Percentiles rank a stretch among this genome's conserved stretches.
Conservation (phyloP, 2,329 filamentous ascomycete species). For the Tetracladium maxilliforme region DNA sequence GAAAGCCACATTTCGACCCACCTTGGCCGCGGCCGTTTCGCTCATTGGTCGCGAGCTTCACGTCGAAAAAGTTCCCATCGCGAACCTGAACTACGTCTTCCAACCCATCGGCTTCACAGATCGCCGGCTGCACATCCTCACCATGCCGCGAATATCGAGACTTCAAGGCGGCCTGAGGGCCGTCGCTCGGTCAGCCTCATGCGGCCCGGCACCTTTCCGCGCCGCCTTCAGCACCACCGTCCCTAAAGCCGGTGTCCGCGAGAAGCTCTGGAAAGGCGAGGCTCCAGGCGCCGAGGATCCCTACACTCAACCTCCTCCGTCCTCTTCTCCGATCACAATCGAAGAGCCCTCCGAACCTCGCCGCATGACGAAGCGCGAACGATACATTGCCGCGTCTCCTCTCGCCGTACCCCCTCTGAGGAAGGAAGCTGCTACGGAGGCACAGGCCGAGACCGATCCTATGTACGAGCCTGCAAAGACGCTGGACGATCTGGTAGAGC, state of each 20-base stretch:
- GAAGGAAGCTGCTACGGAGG: slow-evolving; percentile 4
- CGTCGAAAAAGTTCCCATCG: background rate
- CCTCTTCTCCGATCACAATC: too few species aligned
- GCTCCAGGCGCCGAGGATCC: slow-evolving; percentile 31
- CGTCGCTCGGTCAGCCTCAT: slow-evolving; percentile 13
- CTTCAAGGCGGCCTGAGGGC: too few species aligned
- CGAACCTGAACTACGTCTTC: background rate
- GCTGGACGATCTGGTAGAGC: slow-evolving; percentile 35
- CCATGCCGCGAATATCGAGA: slow-evolving; percentile 15
- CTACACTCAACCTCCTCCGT: slow-evolving; percentile 15
- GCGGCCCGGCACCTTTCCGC: slow-evolving; percentile 4
- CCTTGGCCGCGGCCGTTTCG: too few species aligned
- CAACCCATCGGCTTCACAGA: too few species aligned
- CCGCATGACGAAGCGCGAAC: slow-evolving; percentile 3
- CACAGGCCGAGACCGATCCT: slow-evolving; percentile 4
- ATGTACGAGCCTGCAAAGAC: slow-evolving; percentile 28
- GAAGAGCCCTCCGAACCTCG: too few species aligned
- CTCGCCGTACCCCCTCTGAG: slow-evolving; percentile 4
- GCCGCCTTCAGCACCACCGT: slow-evolving; percentile 1
- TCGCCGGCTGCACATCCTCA: slow-evolving; percentile 4
- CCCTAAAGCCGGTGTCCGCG: too few species aligned
- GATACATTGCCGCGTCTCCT: slow-evolving; percentile 4
- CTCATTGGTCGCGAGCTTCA: too few species aligned
- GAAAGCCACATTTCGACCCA: too few species aligned
- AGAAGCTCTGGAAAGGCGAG: slow-evolving; percentile 29